Base-by-base conservation (phyloP, 1,284 basidiomycete genomes). In the Ustilago tritici region DNA sequence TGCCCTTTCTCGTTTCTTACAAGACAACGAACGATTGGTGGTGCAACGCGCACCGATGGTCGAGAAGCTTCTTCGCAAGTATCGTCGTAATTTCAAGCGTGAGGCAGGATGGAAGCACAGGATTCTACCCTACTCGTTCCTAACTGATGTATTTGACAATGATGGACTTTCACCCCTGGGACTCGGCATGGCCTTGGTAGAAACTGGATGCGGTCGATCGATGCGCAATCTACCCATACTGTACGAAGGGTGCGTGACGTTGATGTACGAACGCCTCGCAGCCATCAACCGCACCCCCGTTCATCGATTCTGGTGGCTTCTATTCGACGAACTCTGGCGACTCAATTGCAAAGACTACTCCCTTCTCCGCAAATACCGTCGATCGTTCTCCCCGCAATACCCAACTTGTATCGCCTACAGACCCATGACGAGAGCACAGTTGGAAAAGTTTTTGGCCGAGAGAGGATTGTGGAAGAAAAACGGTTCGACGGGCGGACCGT, bases 251-350 rank as follows among this genome's bases (percentile, higher is more conserved):
- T 87, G 89, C 0, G 88, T 93, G 50, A 86, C 85, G 61, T 87
- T 88, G n/a, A 89, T 91, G 11, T 90, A 91, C 82, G 89, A 90
- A 60, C 89, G 92, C 31, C 87, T 91, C 67, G 78, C 86, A 9
- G 88, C 87, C n/a, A 90, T 92, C 47, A 87, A 90, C 1, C 82
- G 81, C 0, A 89, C 89, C 1, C 88, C 89, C 71, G 86, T 90
- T 0, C 87, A 90, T n/a, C 89, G 90, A 1, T 93, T 92, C 91
- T 94, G 93, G 93, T 93, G 92, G 83, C 88, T 93, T 9, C 90
- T 93, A 79, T 94, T 92, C 91, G 92, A 93, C 70, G 79, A 90
- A 85, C 28, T 81, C 56, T 79, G 64, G 76, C 60, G 80, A 9
- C 65, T 71, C 46, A 84, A 84, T 63, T 67, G 54, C 36, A 60